phyloP scores from a whole-genome alignment of 768 basidiomycete species.

The Nevesoporus exiguus region DNA sequence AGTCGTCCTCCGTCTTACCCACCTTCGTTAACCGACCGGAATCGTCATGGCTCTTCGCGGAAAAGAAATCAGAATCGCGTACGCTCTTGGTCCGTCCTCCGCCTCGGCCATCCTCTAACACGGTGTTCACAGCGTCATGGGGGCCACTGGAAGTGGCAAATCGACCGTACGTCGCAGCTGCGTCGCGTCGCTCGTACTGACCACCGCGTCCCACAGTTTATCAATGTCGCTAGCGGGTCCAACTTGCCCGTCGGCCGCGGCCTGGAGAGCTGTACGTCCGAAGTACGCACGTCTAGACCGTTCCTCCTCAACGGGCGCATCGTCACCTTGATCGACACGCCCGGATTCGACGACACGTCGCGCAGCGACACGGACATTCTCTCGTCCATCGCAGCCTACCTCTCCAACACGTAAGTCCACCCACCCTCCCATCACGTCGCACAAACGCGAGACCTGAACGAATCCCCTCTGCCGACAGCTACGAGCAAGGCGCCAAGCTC shows the following conservation, averaged over 20 bases:
- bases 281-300: slow-evolving; percentile 41
- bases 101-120: slow-evolving; percentile 1
- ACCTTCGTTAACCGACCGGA: not conserved
- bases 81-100: slow-evolving; percentile 4
- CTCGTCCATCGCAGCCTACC: slow-evolving; percentile 44
- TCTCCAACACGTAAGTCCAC: slow-evolving; percentile 30
- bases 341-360: slow-evolving; percentile 56
- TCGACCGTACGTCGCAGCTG: slow-evolving; percentile 27
- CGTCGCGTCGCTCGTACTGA: not conserved
- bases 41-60: slow-evolving; percentile 24
- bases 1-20: not conserved
- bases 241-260: slow-evolving; percentile 42
- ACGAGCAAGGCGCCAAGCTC: slow-evolving; percentile 38
- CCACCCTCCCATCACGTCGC: not conserved
- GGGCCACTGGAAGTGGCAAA: slow-evolving; percentile 36
- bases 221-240: slow-evolving; percentile 51
- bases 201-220: slow-evolving; percentile 38
- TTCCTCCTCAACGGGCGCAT: slow-evolving; percentile 44
- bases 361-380: slow-evolving; percentile 50
- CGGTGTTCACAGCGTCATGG: slow-evolving; percentile 30
- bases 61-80: slow-evolving; percentile 35
- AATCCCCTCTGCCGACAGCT: slow-evolving; percentile 13
- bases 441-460: not conserved
- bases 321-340: slow-evolving; percentile 55
- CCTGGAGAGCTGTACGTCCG: slow-evolving; percentile 49